Percentiles rank a stretch among this genome's conserved stretches.
Evolutionary conservation across 768 basidiomycete genomes (phyloP).

Genomic region (Mycena metata): DNA sequence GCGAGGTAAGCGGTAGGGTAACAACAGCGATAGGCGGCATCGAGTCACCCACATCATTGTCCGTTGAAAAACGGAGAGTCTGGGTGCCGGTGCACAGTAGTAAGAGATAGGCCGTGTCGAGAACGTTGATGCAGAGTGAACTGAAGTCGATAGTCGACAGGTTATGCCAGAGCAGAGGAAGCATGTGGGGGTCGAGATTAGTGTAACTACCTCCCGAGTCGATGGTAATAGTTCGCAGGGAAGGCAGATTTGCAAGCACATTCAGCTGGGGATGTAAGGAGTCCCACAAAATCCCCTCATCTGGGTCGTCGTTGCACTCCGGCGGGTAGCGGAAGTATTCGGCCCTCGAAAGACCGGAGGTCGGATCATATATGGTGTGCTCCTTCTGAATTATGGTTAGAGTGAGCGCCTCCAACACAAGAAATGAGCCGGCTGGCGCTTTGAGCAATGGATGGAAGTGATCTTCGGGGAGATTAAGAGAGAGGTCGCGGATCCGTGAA

Average conservation of each 20-base stretch:
- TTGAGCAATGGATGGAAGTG: slow-evolving; percentile 7
- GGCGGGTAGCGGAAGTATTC: slow-evolving; percentile 6
- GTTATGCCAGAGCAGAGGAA: slow-evolving; percentile 1
- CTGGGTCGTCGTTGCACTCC: background rate
- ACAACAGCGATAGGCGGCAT: background rate
- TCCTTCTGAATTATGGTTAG: background rate
- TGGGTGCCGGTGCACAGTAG: background rate
- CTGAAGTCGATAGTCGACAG: slow-evolving; percentile 4
- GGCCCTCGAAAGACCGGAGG: background rate
- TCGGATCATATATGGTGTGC: slow-evolving; percentile 2
- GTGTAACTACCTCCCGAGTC: too few species aligned
- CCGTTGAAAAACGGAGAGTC: slow-evolving; percentile 1
- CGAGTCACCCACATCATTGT: background rate
- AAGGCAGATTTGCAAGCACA: background rate
- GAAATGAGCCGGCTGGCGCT: background rate
- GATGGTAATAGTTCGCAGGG: slow-evolving; percentile 2
- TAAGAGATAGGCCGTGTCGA: too few species aligned
- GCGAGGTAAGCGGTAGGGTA: background rate
- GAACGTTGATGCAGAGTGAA: background rate
- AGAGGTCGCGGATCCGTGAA: slow-evolving; percentile 15
- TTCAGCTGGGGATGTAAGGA: background rate
- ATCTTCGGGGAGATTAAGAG: background rate
- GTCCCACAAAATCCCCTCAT: background rate
- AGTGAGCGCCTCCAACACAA: background rate
- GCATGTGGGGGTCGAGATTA: background rate